A percentile compares a stretch with the other conserved stretches of the same genome.
phyloP scores from a whole-genome alignment of 768 basidiomycete species.

The Pluteus cervinus region DNA sequence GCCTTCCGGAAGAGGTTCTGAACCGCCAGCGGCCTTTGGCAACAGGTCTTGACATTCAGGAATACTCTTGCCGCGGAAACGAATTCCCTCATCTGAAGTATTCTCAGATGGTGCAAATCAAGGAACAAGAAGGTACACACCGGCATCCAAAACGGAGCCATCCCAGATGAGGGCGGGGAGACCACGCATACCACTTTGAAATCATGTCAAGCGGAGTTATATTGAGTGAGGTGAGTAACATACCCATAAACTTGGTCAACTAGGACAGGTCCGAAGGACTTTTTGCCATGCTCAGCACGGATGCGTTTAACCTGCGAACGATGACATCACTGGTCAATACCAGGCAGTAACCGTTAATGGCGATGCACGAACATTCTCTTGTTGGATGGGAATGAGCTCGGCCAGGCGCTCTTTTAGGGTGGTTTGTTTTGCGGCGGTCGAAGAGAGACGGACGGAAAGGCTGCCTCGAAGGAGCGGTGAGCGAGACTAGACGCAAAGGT shows the following conservation, averaged over 20 bases:
- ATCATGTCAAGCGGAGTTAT: slow-evolving; percentile 7
- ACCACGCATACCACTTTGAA: slow-evolving; percentile 73
- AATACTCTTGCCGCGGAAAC: slow-evolving; percentile 96
- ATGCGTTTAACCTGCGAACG: slow-evolving; percentile 66
- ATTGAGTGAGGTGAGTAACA: slow-evolving; percentile 11
- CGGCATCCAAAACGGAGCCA: slow-evolving; percentile 90
- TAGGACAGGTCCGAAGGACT: slow-evolving; percentile 85
- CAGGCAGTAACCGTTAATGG: slow-evolving; percentile 1
- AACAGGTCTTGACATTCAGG: slow-evolving; percentile 83
- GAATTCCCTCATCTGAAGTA: slow-evolving; percentile 83
- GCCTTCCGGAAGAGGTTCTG: slow-evolving; percentile 88
- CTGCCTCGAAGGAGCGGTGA: slow-evolving; percentile 37
- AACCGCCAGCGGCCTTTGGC: slow-evolving; percentile 84
- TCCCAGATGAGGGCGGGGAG: slow-evolving; percentile 97
- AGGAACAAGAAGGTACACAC: slow-evolving; percentile 14
- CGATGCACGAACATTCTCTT: slow-evolving; percentile 51
- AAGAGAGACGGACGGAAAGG: slow-evolving; percentile 48
- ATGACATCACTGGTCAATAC: slow-evolving; percentile 8
- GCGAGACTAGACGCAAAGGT: slow-evolving; percentile 36
- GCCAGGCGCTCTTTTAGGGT: slow-evolving; percentile 90
- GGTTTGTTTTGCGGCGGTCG: slow-evolving; percentile 60
- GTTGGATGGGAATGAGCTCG: slow-evolving; percentile 87
- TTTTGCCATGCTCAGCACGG: slow-evolving; percentile 84
- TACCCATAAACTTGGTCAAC: slow-evolving; percentile 92
- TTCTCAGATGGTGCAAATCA: slow-evolving; percentile 6